These are phyloP conservation scores for Suhomyces faveliae DNA, from an alignment of 805 yeast species.

Conservation along the genomic window DNA sequence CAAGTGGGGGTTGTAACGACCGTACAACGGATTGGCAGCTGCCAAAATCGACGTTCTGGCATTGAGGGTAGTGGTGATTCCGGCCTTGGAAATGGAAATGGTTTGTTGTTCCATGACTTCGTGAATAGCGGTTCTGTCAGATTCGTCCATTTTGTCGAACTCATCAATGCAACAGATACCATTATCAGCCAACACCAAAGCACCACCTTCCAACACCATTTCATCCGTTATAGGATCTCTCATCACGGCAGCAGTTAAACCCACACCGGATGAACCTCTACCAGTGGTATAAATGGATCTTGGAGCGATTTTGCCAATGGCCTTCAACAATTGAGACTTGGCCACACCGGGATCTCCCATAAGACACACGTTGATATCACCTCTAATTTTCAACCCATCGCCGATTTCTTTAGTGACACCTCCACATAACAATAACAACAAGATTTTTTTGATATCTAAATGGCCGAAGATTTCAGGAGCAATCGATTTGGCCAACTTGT, in stretches of 20 bases:
- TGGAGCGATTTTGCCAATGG: constrained; percentile 90
- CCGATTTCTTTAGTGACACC: constrained; percentile 94
- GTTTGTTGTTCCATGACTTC: constrained; percentile 99
- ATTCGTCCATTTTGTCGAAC: constrained; percentile 97
- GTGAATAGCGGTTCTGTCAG: constrained; percentile 95
- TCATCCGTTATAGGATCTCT: constrained; percentile 99
- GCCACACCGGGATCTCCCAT: constrained; percentile 99
- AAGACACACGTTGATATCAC: constrained; percentile 90
- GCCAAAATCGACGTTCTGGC: constrained; percentile 95
- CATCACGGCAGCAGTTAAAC: constrained; percentile 98
- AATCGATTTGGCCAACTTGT: constrained; percentile 77
- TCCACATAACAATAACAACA: constrained; percentile 80
- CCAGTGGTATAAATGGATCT: constrained; percentile 98
- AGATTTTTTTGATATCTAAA: constrained; percentile 87
- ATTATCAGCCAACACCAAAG: constrained; percentile 92
- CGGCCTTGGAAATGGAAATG: constrained; percentile 95
- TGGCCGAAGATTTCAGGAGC: constrained; percentile 99
- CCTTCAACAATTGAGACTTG: constrained; percentile 90
- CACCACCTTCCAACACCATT: constrained; percentile 98
- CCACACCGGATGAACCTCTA: constrained; percentile 98
- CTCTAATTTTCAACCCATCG: constrained; percentile 96
- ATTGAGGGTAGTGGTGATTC: constrained; percentile 91
- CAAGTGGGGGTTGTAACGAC: constrained; percentile 85
- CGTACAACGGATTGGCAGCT: constrained; percentile 97
- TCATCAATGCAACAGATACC: constrained; percentile 99